Percentiles rank a stretch among this genome's conserved stretches.
Conservation (phyloP, 495 filamentous ascomycete genomes). For the Penicillium manginii region DNA sequence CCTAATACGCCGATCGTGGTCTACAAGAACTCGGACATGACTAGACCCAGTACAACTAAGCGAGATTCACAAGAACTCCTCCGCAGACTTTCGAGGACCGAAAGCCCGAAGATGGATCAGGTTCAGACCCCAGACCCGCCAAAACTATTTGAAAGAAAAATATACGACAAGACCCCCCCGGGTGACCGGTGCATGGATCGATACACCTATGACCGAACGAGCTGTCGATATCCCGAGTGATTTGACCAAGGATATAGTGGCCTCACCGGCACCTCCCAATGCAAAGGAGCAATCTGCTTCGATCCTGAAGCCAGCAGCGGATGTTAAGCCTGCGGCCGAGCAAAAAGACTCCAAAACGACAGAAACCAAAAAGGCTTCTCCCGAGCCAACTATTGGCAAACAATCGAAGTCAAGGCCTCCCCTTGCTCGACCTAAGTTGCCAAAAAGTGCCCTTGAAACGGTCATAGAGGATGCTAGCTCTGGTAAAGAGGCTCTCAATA, state of each 20-base stretch:
- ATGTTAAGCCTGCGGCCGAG: slow-evolving; percentile 1
- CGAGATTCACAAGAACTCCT: slow-evolving; percentile 70
- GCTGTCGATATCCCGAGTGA: slow-evolving; percentile 33
- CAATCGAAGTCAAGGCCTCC: slow-evolving; percentile 22
- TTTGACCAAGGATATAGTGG: slow-evolving; percentile 32
- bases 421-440: slow-evolving; percentile 45
- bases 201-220: slow-evolving; percentile 54
- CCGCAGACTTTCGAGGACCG: slow-evolving; percentile 63
- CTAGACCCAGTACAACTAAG: slow-evolving; percentile 37
- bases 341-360: slow-evolving; percentile 9
- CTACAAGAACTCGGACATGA: slow-evolving; percentile 46
- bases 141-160: slow-evolving; percentile 45
- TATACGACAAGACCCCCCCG: slow-evolving; percentile 54
- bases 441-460: slow-evolving; percentile 54
- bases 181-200: slow-evolving; percentile 56
- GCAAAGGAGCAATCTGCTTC: slow-evolving; percentile 6
- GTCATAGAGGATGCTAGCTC: slow-evolving; percentile 57
- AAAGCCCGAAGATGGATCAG: slow-evolving; percentile 47
- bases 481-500: slow-evolving; percentile 44
- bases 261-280: slow-evolving; percentile 10
- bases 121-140: slow-evolving; percentile 39
- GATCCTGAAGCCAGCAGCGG: slow-evolving; percentile 4
- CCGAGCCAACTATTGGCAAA: slow-evolving; percentile 4
- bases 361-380: not conserved
- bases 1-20: slow-evolving; percentile 59